These are phyloP conservation scores for Gonium pectorale DNA, from an alignment of 139 green algal species.

Conservation along the genomic window DNA sequence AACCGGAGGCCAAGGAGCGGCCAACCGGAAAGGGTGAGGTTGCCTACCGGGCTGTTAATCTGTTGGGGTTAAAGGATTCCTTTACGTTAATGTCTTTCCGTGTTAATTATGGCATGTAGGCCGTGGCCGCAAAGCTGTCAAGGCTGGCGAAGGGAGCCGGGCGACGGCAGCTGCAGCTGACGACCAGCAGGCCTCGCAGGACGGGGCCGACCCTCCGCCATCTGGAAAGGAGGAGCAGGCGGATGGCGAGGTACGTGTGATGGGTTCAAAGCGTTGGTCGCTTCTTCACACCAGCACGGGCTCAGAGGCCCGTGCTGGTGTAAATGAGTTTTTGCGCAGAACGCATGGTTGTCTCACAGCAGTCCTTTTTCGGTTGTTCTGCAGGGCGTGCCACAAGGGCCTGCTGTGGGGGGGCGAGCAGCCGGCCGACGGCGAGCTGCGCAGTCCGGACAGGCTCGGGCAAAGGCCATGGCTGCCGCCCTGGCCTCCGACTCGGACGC, in stretches of 20 bases:
- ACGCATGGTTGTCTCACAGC: too few relatives aligned
- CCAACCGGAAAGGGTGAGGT: constrained; percentile 1
- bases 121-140: constrained; percentile 19
- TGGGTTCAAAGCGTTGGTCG: too few relatives aligned
- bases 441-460: neutral
- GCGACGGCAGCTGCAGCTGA: neutral
- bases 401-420: neutral
- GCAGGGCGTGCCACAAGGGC: neutral
- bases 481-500: constrained; percentile 4
- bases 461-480: constrained; percentile 10
- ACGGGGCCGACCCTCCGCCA: neutral
- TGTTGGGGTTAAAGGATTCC: too few relatives aligned
- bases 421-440: constrained; percentile 22
- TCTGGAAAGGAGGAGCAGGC: neutral
- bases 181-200: neutral
- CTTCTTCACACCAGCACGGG: too few relatives aligned
- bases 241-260: neutral
- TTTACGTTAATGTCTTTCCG: too few relatives aligned
- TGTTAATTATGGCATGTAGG: too few relatives aligned
- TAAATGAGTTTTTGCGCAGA: too few relatives aligned
- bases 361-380: too few relatives aligned
- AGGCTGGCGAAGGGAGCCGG: neutral
- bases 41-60: too few relatives aligned
- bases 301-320: too few relatives aligned
- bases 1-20: neutral